Conservation (phyloP, 768 basidiomycete genomes). For the Auriscalpium vulgare region DNA sequence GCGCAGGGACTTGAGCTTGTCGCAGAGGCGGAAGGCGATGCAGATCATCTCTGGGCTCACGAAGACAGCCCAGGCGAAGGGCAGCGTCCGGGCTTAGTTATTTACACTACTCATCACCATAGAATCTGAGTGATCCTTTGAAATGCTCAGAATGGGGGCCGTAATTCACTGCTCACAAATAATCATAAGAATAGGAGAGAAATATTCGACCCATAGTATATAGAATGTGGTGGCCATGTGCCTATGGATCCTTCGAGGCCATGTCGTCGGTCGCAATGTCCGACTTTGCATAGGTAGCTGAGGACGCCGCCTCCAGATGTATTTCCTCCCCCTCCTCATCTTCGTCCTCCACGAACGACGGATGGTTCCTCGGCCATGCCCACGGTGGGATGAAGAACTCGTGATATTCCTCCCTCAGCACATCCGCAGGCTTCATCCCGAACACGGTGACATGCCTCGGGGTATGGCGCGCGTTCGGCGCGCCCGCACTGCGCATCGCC, state of each 20-base stretch:
- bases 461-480: conserved; percentile 38
- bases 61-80: neutral
- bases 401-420: conserved; percentile 10
- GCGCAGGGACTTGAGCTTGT: conserved; percentile 33
- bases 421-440: conserved; percentile 29
- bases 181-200: neutral
- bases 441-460: conserved; percentile 51
- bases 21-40: conserved; percentile 31
- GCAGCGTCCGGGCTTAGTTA: too few relatives aligned
- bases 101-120: neutral
- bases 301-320: neutral
- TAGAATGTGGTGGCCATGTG: neutral
- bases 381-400: conserved; percentile 5
- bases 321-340: conserved; percentile 1
- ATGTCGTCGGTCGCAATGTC: conserved; percentile 2
- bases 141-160: neutral
- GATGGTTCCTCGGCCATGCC: neutral
- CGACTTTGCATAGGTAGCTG: neutral
- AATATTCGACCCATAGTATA: too few relatives aligned
- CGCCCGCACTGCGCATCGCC: conserved; percentile 39
- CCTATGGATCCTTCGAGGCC: neutral
- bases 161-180: neutral
- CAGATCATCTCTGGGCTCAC: conserved; percentile 26
- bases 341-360: neutral
- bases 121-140: too few relatives aligned